Evolutionary conservation across 129 eudicot genomes (phyloP).

Genomic region (Scalesia atractyloides): DNA sequence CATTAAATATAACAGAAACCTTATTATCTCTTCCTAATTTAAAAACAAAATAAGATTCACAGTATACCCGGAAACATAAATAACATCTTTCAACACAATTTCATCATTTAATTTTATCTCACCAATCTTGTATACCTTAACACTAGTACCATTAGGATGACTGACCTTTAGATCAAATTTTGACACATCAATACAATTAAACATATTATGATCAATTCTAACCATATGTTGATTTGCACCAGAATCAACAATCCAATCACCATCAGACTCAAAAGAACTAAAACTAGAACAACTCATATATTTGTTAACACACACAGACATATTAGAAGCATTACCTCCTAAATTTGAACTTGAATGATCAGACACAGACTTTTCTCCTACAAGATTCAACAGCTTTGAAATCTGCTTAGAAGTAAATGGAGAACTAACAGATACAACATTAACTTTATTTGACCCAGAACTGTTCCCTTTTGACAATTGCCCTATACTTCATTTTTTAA

Average conservation of each 20-base stretch:
- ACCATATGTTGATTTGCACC: constrained; percentile 1
- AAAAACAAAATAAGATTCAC: neutral
- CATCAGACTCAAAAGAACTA: neutral
- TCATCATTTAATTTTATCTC: neutral
- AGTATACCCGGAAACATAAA: neutral
- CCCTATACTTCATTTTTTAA: too few relatives aligned
- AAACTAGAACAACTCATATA: neutral
- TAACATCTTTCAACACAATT: neutral
- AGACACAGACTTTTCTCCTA: too few relatives aligned
- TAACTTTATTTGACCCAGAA: neutral
- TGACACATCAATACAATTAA: neutral
- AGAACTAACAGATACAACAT: too few relatives aligned
- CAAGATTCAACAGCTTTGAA: too few relatives aligned
- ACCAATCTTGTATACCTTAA: neutral
- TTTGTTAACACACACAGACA: neutral
- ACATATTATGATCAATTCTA: neutral
- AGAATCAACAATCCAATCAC: neutral
- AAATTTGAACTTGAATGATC: too few relatives aligned
- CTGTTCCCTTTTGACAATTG: neutral
- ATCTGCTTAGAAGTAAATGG: too few relatives aligned
- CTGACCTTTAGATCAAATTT: neutral
- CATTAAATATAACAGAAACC: neutral
- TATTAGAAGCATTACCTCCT: too few relatives aligned
- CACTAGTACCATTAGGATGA: neutral
- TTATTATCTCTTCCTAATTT: neutral